Evolutionary conservation across 495 filamentous ascomycete species (phyloP).

Genomic region (Elasticomyces elasticus): DNA sequence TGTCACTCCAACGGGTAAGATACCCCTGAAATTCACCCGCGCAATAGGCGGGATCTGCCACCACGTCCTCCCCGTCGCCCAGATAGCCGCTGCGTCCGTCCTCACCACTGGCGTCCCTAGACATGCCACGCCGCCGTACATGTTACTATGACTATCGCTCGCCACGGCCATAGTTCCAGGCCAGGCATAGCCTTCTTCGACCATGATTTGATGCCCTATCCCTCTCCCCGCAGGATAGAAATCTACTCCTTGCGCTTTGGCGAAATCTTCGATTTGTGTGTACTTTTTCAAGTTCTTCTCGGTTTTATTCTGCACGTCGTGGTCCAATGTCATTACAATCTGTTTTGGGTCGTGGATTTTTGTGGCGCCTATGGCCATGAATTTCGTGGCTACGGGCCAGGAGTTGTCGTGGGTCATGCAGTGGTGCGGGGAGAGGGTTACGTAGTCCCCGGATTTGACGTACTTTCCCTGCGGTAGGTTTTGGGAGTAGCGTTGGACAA

Average conservation of each 20-base stretch:
- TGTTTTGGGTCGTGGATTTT: slow-evolving; percentile 62
- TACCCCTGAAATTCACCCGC: slow-evolving; percentile 65
- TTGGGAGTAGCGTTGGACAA: slow-evolving; percentile 68
- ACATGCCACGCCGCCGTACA: slow-evolving; percentile 78
- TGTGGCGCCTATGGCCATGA: slow-evolving; percentile 77
- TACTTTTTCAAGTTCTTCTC: slow-evolving; percentile 82
- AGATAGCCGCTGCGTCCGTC: slow-evolving; percentile 79
- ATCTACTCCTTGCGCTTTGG: slow-evolving; percentile 64
- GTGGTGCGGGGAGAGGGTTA: slow-evolving; percentile 60
- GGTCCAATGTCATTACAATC: slow-evolving; percentile 84
- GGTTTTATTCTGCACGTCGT: slow-evolving; percentile 84
- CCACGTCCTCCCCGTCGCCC: slow-evolving; percentile 77
- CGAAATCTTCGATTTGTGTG: slow-evolving; percentile 75
- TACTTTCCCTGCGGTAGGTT: slow-evolving; percentile 62
- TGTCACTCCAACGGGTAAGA: slow-evolving; percentile 69
- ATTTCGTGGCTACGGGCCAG: slow-evolving; percentile 77
- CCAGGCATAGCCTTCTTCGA: slow-evolving; percentile 72
- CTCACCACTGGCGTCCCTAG: slow-evolving; percentile 75
- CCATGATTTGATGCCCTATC: slow-evolving; percentile 86
- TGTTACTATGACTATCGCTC: slow-evolving; percentile 75
- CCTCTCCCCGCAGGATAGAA: slow-evolving; percentile 79
- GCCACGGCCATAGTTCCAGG: slow-evolving; percentile 78
- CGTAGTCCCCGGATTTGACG: slow-evolving; percentile 25
- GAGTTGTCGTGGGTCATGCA: slow-evolving; percentile 95
- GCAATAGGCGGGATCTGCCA: slow-evolving; percentile 85